Conservation (phyloP, 2,329 filamentous ascomycete species). For the Malbranchea cinnamomea region DNA sequence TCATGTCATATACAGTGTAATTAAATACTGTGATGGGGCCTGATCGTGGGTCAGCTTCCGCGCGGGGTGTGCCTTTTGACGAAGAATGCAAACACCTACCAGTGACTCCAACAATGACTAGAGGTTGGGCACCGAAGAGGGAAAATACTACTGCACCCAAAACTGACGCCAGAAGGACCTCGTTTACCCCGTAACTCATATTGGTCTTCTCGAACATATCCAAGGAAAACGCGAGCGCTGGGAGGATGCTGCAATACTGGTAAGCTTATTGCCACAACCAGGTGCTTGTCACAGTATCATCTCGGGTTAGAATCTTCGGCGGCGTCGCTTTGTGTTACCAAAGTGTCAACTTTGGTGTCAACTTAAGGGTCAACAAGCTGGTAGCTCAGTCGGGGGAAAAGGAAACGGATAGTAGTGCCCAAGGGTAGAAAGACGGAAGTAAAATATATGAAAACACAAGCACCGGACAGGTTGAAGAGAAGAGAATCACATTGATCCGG, state of each 20-base stretch:
- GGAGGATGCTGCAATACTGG: conserved; percentile 50
- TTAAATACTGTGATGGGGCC: conserved; percentile 90
- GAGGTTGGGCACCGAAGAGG: conserved; percentile 63
- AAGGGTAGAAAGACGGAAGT: conserved; percentile 3
- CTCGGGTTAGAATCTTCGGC: background rate
- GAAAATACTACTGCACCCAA: conserved; percentile 70
- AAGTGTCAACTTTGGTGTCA: too few species aligned
- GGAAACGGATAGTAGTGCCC: too few species aligned
- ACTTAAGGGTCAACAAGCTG: too few species aligned
- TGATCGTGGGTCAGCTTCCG: conserved; percentile 13
- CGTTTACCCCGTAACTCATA: conserved; percentile 77
- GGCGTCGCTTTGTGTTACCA: too few species aligned
- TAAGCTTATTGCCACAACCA: conserved; percentile 6
- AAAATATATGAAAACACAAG: conserved; percentile 5
- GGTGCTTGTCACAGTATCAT: background rate
- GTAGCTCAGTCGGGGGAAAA: too few species aligned
- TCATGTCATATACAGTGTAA: conserved; percentile 86
- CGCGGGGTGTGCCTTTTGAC: conserved; percentile 34
- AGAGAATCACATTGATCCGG: conserved; percentile 6
- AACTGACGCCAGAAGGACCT: conserved; percentile 75
- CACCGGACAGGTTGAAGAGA: conserved; percentile 5
- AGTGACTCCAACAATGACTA: conserved; percentile 84
- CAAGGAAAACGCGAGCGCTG: conserved; percentile 73
- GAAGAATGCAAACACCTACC: conserved; percentile 27
- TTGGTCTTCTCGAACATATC: conserved; percentile 87